Evolutionary conservation across 768 basidiomycete species (phyloP), one percentile per base, ranked within the genome.

Genomic region (Mrakia hoshinonis): DNA sequence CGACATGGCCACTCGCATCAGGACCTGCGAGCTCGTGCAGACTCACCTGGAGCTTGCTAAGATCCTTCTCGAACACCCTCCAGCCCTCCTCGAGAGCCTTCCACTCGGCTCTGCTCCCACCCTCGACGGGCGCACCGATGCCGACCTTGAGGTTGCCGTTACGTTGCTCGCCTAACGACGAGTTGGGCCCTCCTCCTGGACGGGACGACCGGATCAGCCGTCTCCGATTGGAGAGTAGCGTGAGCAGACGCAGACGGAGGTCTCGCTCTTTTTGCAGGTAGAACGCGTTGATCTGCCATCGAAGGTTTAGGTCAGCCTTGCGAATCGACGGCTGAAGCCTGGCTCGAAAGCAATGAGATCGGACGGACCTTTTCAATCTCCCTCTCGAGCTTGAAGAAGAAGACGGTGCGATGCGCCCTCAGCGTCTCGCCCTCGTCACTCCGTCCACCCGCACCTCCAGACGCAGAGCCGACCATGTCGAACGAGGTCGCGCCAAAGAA

Each of bases 261-360:
- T 96, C 92, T 20, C 92, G 90, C 80, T 99, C 95, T 80, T 94
- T 97, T 80, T 93, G 92, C 67, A 98, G 84, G 81, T 99, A 99
- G 79, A 99, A 98, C 6, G 87, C 86, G 80, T 99, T 98, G 82
- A 99, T 97, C 95, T 99, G 76, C 0, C 10, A 15, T 13, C 15
- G 61, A 22, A 61, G 22, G 15, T 46, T 39, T 47, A 47, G 31
- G 29, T 12, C 39, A 39, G 72, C 47, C 49, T 38, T 10, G 20
- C 54, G 39, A 58, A 12, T 7, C 65, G 26, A 26, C 12, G 43
- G 60, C 39, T 34, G 24, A 55, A n/a, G 22, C 46, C n/a, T n/a
- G n/a, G 10, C 1, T 10, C 47, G 43, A 62, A 39, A 47, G 12
- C 12, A 36, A 29, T 38, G 31, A 22, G 13, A 9, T 36, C 31